Evolutionary conservation across 345 rosid species (phyloP).

Genomic region (Barbarea vulgaris): DNA sequence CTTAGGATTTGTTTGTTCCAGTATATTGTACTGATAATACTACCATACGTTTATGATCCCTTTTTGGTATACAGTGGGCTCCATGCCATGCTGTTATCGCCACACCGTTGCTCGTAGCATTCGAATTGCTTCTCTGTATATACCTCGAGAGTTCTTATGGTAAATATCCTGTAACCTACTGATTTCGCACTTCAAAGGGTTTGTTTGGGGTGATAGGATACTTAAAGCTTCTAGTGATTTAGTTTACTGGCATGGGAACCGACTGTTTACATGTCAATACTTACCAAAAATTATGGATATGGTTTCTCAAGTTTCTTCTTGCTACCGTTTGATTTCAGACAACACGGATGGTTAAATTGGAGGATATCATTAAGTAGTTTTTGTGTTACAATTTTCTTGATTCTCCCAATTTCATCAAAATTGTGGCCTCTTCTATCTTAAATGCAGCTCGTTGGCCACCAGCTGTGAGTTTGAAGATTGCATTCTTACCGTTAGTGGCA

Average conservation of each 20-base stretch:
- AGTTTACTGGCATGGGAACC: slow-evolving; percentile 2
- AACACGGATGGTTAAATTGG: neutral
- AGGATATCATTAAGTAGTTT: slow-evolving; percentile 6
- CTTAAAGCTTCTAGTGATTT: neutral
- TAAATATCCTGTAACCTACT: slow-evolving; percentile 35
- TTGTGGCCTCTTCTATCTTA: slow-evolving; percentile 21
- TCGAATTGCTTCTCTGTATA: slow-evolving; percentile 94
- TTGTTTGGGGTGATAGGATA: neutral
- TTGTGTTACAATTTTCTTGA: slow-evolving; percentile 10
- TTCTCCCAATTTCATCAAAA: slow-evolving; percentile 17
- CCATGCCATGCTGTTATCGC: slow-evolving; percentile 98
- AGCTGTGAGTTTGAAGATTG: slow-evolving; percentile 86
- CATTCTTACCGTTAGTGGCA: slow-evolving; percentile 79
- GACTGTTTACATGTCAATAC: neutral
- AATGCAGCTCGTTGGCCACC: slow-evolving; percentile 47
- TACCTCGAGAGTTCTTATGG: slow-evolving; percentile 87
- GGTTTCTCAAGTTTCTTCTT: slow-evolving; percentile 5
- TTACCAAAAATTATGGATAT: neutral
- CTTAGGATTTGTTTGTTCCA: neutral
- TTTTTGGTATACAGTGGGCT: slow-evolving; percentile 87
- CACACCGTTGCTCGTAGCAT: slow-evolving; percentile 88
- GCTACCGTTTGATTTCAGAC: neutral
- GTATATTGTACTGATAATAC: neutral
- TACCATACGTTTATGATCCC: neutral
- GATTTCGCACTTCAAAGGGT: neutral